Conservation (phyloP, 2,329 filamentous ascomycete genomes). For the Hymenoscyphus occultus region DNA sequence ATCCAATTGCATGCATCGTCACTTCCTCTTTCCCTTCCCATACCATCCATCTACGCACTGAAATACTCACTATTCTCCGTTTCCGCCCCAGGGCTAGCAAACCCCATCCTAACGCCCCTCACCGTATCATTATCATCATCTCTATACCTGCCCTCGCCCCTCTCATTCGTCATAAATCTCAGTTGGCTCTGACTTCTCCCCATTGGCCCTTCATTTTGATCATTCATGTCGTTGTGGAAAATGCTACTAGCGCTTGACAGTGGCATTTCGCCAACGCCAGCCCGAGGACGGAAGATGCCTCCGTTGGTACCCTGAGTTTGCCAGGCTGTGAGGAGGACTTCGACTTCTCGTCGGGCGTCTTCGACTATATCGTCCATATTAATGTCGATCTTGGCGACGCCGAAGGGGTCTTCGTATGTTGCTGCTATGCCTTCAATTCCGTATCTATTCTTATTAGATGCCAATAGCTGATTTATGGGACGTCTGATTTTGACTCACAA, state of each 20-base stretch:
- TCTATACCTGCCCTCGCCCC: constrained; percentile 11
- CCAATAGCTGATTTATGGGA: neutral
- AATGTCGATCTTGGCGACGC: constrained; percentile 63
- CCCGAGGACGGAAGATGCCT: constrained; percentile 28
- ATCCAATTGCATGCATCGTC: too few relatives aligned
- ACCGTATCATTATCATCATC: constrained; percentile 20
- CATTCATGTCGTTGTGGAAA: constrained; percentile 17
- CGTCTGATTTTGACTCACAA: constrained; percentile 34
- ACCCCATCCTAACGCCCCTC: constrained; percentile 8
- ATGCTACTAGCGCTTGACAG: constrained; percentile 21
- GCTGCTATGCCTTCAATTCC: constrained; percentile 54
- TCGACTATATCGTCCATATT: constrained; percentile 65
- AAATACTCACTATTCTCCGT: constrained; percentile 15
- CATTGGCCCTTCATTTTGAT: neutral
- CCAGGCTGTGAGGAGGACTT: constrained; percentile 59
- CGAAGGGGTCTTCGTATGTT: constrained; percentile 63
- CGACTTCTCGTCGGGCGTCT: constrained; percentile 56
- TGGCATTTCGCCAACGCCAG: constrained; percentile 11
- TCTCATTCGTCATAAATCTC: constrained; percentile 21
- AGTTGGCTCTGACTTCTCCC: constrained; percentile 15
- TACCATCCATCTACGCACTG: constrained; percentile 5
- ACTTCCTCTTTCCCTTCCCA: too few relatives aligned
- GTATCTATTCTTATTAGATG: constrained; percentile 39
- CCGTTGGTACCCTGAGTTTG: constrained; percentile 31
- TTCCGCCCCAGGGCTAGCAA: constrained; percentile 6